Conservation (phyloP, 495 filamentous ascomycete genomes). For the Wilcoxina mikolae region DNA sequence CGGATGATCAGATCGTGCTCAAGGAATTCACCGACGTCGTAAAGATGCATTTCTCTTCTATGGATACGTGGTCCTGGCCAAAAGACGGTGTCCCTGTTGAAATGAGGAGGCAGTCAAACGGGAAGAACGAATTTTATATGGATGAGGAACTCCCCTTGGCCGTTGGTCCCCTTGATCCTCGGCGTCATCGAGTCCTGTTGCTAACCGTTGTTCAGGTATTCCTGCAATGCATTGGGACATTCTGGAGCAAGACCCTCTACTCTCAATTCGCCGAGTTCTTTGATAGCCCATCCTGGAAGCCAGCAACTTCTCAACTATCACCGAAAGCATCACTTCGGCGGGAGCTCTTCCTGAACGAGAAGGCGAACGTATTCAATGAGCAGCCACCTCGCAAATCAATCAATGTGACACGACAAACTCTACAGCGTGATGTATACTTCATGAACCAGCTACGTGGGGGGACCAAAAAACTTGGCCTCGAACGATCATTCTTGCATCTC, state of each 20-base stretch:
- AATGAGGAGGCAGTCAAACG: constrained; percentile 47
- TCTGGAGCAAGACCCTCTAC: not conserved
- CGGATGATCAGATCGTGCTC: constrained; percentile 40
- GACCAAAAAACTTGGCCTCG: constrained; percentile 33
- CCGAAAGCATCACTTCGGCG: not conserved
- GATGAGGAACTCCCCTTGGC: constrained; percentile 53
- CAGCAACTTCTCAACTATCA: not conserved
- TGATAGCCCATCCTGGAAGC: not conserved
- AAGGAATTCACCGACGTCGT: constrained; percentile 50
- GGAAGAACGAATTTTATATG: constrained; percentile 47
- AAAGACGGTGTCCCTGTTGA: constrained; percentile 40
- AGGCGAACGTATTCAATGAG: not conserved
- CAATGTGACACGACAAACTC: not conserved
- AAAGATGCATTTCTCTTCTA: constrained; percentile 48
- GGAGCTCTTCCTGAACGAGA: not conserved
- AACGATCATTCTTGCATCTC: constrained; percentile 46
- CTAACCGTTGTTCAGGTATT: not conserved
- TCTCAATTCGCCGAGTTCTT: not conserved
- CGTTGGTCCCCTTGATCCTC: not conserved
- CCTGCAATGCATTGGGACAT: not conserved
- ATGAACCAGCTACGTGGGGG: constrained; percentile 24
- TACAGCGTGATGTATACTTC: constrained; percentile 20
- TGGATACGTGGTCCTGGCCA: constrained; percentile 49
- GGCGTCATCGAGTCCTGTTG: not conserved
- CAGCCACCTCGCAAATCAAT: not conserved